These are phyloP conservation scores for Choiromyces venosus DNA, from an alignment of 495 filamentous ascomycete species.

Conservation along the genomic window DNA sequence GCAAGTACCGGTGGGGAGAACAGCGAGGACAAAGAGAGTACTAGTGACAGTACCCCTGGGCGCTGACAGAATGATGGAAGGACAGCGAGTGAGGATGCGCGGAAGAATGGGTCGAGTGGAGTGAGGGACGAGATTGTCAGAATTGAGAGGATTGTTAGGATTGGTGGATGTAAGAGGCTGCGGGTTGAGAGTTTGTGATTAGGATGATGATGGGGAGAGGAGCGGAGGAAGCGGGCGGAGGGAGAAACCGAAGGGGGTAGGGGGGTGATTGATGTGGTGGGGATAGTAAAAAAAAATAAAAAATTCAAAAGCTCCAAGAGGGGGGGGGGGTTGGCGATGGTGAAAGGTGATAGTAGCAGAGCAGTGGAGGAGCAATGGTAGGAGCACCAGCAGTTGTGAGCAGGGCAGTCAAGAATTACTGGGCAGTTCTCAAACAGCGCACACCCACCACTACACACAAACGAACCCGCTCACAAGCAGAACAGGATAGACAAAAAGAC, in stretches of 20 bases:
- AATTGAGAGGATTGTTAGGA: neutral
- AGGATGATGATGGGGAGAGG: neutral
- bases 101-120: neutral
- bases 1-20: neutral
- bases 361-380: neutral
- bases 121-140: neutral
- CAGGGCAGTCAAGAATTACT: neutral
- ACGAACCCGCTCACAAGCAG: neutral
- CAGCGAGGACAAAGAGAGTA: neutral
- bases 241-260: neutral
- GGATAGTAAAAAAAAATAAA: neutral
- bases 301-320: neutral
- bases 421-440: neutral
- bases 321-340: neutral
- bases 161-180: neutral
- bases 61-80: neutral
- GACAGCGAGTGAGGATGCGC: neutral
- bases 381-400: neutral
- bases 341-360: neutral
- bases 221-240: constrained; percentile 1
- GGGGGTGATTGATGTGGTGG: neutral
- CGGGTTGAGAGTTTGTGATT: neutral
- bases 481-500: neutral
- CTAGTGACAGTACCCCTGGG: neutral
- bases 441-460: neutral